Evolutionary conservation across 768 basidiomycete genomes (phyloP).

Genomic region (Podaxis sp.): DNA sequence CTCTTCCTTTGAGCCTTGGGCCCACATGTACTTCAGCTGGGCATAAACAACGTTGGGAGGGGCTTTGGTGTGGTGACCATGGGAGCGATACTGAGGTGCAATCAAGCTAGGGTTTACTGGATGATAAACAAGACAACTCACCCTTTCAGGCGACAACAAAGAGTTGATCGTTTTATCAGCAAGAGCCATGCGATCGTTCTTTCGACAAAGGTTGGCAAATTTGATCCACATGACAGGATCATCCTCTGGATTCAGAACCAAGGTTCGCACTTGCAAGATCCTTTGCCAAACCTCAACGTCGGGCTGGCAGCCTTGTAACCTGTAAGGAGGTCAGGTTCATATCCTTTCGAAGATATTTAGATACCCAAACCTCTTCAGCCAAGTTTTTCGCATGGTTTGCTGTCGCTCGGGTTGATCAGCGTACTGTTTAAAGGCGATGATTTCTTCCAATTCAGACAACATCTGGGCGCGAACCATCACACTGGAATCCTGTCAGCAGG

Average conservation of each 20-base stretch:
- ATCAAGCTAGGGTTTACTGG: not conserved
- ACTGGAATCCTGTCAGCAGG: slow-evolving; percentile 34
- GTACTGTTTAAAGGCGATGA: slow-evolving; percentile 92
- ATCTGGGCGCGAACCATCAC: slow-evolving; percentile 97
- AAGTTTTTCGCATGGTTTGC: slow-evolving; percentile 84
- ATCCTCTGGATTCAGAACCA: slow-evolving; percentile 90
- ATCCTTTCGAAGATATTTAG: not conserved
- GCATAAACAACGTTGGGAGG: slow-evolving; percentile 97
- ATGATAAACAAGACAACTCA: slow-evolving; percentile 23
- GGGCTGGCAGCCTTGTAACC: slow-evolving; percentile 92
- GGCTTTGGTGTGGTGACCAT: slow-evolving; percentile 61
- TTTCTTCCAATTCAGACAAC: slow-evolving; percentile 97
- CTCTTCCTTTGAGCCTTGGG: slow-evolving; percentile 70
- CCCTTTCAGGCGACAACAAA: slow-evolving; percentile 70
- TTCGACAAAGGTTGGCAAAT: slow-evolving; percentile 96
- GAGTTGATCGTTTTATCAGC: slow-evolving; percentile 98
- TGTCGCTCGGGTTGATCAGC: slow-evolving; percentile 95
- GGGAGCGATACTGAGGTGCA: slow-evolving; percentile 42
- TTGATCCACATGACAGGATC: slow-evolving; percentile 99
- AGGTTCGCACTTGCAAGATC: slow-evolving; percentile 90
- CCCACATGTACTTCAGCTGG: slow-evolving; percentile 96
- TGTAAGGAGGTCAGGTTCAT: slow-evolving; percentile 22
- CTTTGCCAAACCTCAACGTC: slow-evolving; percentile 99
- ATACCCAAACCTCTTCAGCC: slow-evolving; percentile 83
- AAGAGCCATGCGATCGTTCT: slow-evolving; percentile 88